Base-by-base conservation (phyloP, 2,329 filamentous ascomycete genomes). In the Cladophialophora exuberans region DNA sequence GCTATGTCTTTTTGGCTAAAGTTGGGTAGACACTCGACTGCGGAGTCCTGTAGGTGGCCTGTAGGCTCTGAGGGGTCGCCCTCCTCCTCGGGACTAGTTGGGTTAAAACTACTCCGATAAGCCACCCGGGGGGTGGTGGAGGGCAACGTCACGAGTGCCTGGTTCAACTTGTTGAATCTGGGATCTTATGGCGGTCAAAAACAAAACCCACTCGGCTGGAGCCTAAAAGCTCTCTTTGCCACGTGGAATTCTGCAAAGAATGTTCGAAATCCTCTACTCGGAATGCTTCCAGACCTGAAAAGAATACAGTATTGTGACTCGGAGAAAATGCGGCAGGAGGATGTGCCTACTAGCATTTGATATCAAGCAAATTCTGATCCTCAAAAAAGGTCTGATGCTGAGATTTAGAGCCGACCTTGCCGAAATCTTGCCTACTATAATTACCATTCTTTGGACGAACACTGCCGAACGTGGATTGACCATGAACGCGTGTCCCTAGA, bases 161-260 rank as follows among this genome's bases (percentile, higher is more conserved):
- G 33, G 48, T 41, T 43, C 35, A 26, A 38, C n/a, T 26, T 42
- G 39, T 22, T 30, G 18, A 43, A 51, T 42, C 39, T 43, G 26
- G 43, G 48, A 42, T 51, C 47, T n/a, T n/a, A n/a, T 20, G 36
- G 38, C 38, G 48, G 36, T 33, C 48, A 36, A 51, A 51, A 35
- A 36, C 13, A n/a, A 26, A 36, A 17, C 18, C 48, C 36, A 42
- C 36, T 31, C 36, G 48, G 48, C 38, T 42, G 25, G 48, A 51
- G 36, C 48, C 48, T 43, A 42, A 43, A 43, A 33, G 17, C 25
- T 20, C 22, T 38, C 23, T 20, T n/a, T 20, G 46, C 46, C 46
- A 49, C 46, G 46, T 49, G 46, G 33, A 22, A 18, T 31, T 39
- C 46, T 49, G 46, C 23, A 41, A 17, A 25, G 46, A 49, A 49